Evolutionary conservation across 2,329 filamentous ascomycete genomes (phyloP), one percentile per base, ranked within the genome.

Genomic region (Penicillium sp.): DNA sequence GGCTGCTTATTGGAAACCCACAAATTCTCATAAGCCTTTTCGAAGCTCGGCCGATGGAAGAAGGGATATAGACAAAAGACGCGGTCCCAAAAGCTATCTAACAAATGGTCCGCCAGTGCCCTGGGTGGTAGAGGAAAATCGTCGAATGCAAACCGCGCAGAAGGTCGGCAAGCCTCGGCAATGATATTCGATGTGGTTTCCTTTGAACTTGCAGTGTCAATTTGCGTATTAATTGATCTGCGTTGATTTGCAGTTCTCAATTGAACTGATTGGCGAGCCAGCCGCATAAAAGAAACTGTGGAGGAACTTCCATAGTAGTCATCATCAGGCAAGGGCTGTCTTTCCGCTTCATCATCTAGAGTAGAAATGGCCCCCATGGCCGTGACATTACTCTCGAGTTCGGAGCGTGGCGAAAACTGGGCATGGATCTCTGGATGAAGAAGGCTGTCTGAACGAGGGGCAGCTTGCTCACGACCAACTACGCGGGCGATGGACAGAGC

Each of bases 51-150:
- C 3, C 71, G 67, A 61, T 79, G 71, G 52, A 79, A 73, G 55
- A 77, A 74, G 0, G 77, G 77, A 52, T 77, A 78, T 9, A 79
- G 64, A 60, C 71, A 76, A 57, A 73, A 73, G 1, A 79, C 65
- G 8, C 68, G 61, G 14, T 73, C 62, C 59, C 70, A 77, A 52
- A 73, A 79, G 16, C 67, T 66, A 4, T 68, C 59, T 3, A 79
- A 42, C 1, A 79, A 65, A 38, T 76, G 70, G 59, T 79, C 75
- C 35, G 74, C 74, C 6, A 78, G 56, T 2, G 65, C 58, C 1
- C 76, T 71, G 1, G 77, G 74, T 0, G 76, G 77, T 0, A 78
- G 64, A 1, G 64, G 58, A 38, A 73, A 75, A 11, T 74, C 66
- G 18, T 68, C 65, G 11, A 67, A 61, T 33, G 60, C 56, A 43